These are phyloP conservation scores for Talaromyces sp. DNA, from an alignment of 2,329 filamentous ascomycete genomes.

Conservation along the genomic window DNA sequence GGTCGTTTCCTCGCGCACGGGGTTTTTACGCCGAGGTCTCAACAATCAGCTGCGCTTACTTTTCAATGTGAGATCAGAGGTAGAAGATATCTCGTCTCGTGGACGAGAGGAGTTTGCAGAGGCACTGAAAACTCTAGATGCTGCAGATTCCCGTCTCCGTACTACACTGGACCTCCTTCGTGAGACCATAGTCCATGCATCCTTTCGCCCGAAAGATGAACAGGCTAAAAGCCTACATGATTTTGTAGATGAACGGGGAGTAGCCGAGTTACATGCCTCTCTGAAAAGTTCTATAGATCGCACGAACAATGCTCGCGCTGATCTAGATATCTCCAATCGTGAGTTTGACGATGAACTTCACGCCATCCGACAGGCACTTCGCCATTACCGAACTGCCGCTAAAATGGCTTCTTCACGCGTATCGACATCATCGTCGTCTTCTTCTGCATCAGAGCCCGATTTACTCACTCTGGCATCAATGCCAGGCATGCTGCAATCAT, in stretches of 20 bases:
- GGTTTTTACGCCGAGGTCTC: conserved; percentile 68
- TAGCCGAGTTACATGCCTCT: conserved; percentile 59
- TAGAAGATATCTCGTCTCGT: conserved; percentile 46
- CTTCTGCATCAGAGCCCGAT: conserved; percentile 37
- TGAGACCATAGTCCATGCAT: conserved; percentile 61
- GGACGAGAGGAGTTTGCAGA: conserved; percentile 49
- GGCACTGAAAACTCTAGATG: conserved; percentile 60
- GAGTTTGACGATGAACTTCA: conserved; percentile 76
- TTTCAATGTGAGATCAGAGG: conserved; percentile 46
- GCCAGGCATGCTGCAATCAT: conserved; percentile 58
- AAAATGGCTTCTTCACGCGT: conserved; percentile 43
- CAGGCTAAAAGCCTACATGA: conserved; percentile 63
- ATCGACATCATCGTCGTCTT: conserved; percentile 36
- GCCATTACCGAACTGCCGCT: conserved; percentile 43
- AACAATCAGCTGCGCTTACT: conserved; percentile 50
- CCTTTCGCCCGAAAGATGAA: conserved; percentile 54
- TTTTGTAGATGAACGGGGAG: conserved; percentile 66
- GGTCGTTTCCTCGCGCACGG: conserved; percentile 68
- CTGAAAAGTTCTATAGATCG: conserved; percentile 64
- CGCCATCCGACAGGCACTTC: conserved; percentile 62
- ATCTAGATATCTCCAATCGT: conserved; percentile 55
- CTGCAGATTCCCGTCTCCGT: conserved; percentile 60
- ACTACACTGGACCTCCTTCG: conserved; percentile 58
- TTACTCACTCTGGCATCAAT: conserved; percentile 47
- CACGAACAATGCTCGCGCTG: conserved; percentile 63